Conservation (phyloP, 2,329 filamentous ascomycete species). For the Trichoderma hamatum region DNA sequence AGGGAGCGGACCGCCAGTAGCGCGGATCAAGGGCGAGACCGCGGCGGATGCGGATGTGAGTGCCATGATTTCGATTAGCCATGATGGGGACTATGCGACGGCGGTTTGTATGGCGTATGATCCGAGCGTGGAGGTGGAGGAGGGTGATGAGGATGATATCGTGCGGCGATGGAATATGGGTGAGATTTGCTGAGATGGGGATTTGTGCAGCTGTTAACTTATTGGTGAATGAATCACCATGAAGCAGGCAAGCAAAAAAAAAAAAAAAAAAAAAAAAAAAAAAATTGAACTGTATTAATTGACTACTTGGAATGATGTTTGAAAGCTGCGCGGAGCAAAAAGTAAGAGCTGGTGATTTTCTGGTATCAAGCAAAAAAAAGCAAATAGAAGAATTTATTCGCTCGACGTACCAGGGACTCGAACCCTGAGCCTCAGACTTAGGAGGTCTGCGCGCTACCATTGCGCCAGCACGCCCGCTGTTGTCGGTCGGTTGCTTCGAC, state of each 20-base stretch:
- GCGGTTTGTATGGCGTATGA: conserved; percentile 64
- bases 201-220: background rate
- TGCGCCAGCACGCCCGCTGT: conserved; percentile 40
- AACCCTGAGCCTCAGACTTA: conserved; percentile 48
- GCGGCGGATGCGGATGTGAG: conserved; percentile 49
- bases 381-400: background rate
- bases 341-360: background rate
- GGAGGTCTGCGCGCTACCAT: conserved; percentile 47
- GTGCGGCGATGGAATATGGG: background rate
- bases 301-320: no score
- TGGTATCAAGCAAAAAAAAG: background rate
- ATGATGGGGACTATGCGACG: conserved; percentile 81
- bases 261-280: no score
- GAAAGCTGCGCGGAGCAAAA: background rate
- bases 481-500: background rate
- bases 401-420: conserved; percentile 44
- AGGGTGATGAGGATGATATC: background rate
- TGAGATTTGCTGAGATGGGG: background rate
- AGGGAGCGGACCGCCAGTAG: conserved; percentile 49
- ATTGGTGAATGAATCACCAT: no score
- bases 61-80: conserved; percentile 79
- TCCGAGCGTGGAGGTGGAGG: conserved; percentile 18
- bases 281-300: background rate
- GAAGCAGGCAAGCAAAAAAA: no score
- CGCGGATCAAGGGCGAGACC: conserved; percentile 43